Conservation (phyloP, 2,329 filamentous ascomycete species). For the Aspergillus ibericus region DNA sequence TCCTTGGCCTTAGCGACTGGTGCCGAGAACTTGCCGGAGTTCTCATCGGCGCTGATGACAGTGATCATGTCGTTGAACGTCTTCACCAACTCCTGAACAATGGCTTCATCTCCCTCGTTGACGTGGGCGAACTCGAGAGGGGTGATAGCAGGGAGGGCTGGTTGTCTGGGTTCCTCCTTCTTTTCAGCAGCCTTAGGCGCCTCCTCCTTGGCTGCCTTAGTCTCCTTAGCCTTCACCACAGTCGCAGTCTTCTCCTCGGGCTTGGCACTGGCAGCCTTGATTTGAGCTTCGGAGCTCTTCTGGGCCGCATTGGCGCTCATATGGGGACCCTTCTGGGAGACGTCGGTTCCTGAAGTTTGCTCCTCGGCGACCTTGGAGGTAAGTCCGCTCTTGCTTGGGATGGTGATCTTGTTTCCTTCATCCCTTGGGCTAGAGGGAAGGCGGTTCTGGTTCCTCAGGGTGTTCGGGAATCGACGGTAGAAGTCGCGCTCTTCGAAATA, state of each 20-base stretch:
- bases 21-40: slow-evolving; percentile 72
- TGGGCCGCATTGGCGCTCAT: slow-evolving; percentile 43
- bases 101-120: slow-evolving; percentile 74
- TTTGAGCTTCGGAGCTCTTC: slow-evolving; percentile 27
- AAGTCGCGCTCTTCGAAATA: slow-evolving; percentile 97
- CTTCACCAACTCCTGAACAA: slow-evolving; percentile 90
- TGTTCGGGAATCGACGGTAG: slow-evolving; percentile 73
- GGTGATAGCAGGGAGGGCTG: slow-evolving; percentile 52
- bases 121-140: slow-evolving; percentile 78
- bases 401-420: slow-evolving; percentile 71
- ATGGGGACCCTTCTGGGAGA: slow-evolving; percentile 52
- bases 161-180: slow-evolving; percentile 38
- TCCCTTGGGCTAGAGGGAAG: slow-evolving; percentile 39
- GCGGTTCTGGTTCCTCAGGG: slow-evolving; percentile 50
- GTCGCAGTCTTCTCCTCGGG: slow-evolving; percentile 29
- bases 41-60: slow-evolving; percentile 83
- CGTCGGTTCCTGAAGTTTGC: slow-evolving; percentile 59
- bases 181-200: slow-evolving; percentile 29
- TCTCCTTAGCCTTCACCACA: slow-evolving; percentile 34
- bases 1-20: slow-evolving; percentile 83
- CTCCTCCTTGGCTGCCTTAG: slow-evolving; percentile 28
- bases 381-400: slow-evolving; percentile 81
- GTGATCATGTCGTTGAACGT: slow-evolving; percentile 96
- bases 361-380: slow-evolving; percentile 74
- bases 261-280: slow-evolving; percentile 28